Conservation (phyloP, 164 flowering plant species). For the Akebia trifoliata region DNA sequence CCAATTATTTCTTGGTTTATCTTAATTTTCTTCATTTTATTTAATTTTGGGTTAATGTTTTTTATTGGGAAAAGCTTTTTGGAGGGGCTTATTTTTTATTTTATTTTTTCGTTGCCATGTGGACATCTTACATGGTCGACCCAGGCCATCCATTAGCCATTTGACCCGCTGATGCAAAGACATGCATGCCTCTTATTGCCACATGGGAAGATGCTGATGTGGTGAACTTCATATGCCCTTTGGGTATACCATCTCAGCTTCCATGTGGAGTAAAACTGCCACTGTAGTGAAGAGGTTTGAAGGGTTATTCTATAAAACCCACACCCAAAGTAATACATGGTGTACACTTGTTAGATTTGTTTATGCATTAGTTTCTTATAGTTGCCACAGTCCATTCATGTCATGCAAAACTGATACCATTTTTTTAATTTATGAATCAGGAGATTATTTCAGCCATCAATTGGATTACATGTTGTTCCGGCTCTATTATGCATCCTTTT, state of each 20-base stretch:
- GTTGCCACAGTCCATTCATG: neutral
- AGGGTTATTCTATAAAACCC: neutral
- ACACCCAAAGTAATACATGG: too few relatives aligned
- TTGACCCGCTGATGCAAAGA: neutral
- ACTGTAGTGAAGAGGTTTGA: neutral
- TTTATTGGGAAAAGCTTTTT: too few relatives aligned
- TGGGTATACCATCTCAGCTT: neutral
- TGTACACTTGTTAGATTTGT: neutral
- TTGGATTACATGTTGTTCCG: conserved; percentile 23
- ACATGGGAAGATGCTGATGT: neutral
- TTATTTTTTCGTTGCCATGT: neutral
- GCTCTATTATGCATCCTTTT: conserved; percentile 32
- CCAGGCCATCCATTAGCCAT: neutral
- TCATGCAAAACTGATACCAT: neutral
- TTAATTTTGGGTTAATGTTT: too few relatives aligned
- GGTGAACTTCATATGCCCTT: neutral
- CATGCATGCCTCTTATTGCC: too few relatives aligned
- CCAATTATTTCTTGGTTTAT: too few relatives aligned
- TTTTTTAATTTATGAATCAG: conserved; percentile 26
- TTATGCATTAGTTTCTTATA: neutral
- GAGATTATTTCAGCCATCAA: conserved; percentile 23
- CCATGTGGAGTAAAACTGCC: neutral
- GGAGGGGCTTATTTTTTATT: too few relatives aligned
- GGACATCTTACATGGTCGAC: neutral
- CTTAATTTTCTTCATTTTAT: too few relatives aligned